phyloP scores from a whole-genome alignment of 768 basidiomycete species.

The Piloderma croceum region DNA sequence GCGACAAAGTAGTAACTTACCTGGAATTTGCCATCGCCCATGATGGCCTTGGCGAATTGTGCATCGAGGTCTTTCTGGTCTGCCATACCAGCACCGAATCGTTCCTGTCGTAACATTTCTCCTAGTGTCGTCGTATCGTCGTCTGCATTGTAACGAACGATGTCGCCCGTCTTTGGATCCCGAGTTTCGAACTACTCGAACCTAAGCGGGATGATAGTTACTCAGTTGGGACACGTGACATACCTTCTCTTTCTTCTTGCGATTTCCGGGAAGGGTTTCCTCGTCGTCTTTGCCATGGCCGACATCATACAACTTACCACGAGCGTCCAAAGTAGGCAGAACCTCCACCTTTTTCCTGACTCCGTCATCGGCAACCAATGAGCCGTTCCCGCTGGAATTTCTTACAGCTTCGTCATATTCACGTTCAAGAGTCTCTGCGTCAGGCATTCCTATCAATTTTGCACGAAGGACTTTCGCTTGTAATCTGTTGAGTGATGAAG shows the following conservation, averaged over 20 bases:
- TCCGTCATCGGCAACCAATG: conserved; percentile 32
- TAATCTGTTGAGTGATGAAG: conserved; percentile 81
- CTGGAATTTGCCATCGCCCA: conserved; percentile 83
- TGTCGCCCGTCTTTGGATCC: conserved; percentile 84
- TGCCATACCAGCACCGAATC: conserved; percentile 79
- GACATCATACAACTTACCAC: conserved; percentile 85
- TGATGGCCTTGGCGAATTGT: conserved; percentile 83
- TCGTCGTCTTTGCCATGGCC: conserved; percentile 70
- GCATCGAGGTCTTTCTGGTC: conserved; percentile 92
- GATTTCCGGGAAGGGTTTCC: conserved; percentile 54
- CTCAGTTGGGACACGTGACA: not conserved
- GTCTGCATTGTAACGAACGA: conserved; percentile 84
- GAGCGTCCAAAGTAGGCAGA: conserved; percentile 81
- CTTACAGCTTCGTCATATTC: conserved; percentile 75
- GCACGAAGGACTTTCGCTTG: conserved; percentile 93
- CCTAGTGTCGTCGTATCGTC: conserved; percentile 83
- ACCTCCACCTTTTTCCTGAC: conserved; percentile 69
- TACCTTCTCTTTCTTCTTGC: conserved; percentile 73
- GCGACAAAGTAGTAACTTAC: conserved; percentile 32
- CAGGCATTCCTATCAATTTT: conserved; percentile 75
- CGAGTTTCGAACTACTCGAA: conserved; percentile 71
- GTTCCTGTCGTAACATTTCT: conserved; percentile 90
- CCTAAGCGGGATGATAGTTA: not conserved
- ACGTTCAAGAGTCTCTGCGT: conserved; percentile 71
- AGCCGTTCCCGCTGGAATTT: conserved; percentile 40